These are phyloP conservation scores for Penicillium sp. DNA, from an alignment of 2,329 filamentous ascomycete genomes.

Conservation along the genomic window DNA sequence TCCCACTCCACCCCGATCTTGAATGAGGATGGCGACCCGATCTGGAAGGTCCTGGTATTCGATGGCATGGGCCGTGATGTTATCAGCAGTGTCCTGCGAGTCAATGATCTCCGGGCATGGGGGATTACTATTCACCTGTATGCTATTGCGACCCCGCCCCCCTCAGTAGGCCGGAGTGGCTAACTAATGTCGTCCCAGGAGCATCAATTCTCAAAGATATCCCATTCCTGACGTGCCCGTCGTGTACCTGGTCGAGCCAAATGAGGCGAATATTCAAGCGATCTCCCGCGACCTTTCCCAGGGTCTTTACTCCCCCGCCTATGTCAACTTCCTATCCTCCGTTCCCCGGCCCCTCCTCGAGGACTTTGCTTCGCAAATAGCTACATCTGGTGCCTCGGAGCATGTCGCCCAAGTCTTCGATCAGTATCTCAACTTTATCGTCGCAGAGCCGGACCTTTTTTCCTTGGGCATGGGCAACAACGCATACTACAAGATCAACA, in stretches of 20 bases:
- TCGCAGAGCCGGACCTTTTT: constrained; percentile 93
- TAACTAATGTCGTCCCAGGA: constrained; percentile 53
- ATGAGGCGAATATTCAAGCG: constrained; percentile 71
- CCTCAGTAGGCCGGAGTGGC: constrained; percentile 12
- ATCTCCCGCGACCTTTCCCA: constrained; percentile 85
- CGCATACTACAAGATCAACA: constrained; percentile 96
- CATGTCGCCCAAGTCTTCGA: constrained; percentile 91
- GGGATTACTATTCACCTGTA: constrained; percentile 97
- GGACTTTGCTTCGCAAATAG: constrained; percentile 89
- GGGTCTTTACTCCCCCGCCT: constrained; percentile 86
- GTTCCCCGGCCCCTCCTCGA: constrained; percentile 87
- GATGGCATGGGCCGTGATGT: constrained; percentile 90
- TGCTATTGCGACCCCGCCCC: constrained; percentile 20
- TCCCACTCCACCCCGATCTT: constrained; percentile 75
- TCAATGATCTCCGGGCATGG: constrained; percentile 88
- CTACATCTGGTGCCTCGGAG: constrained; percentile 79
- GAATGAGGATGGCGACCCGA: constrained; percentile 83
- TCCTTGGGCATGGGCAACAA: constrained; percentile 90
- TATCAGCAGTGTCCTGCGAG: constrained; percentile 91
- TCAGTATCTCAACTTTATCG: constrained; percentile 96
- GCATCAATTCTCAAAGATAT: constrained; percentile 77
- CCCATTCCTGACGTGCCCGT: constrained; percentile 95
- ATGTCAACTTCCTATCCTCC: constrained; percentile 95
- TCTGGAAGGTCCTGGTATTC: constrained; percentile 98
- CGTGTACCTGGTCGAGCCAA: constrained; percentile 94